Conservation (phyloP, 768 basidiomycete genomes). For the Macrolepiota dolichaula region DNA sequence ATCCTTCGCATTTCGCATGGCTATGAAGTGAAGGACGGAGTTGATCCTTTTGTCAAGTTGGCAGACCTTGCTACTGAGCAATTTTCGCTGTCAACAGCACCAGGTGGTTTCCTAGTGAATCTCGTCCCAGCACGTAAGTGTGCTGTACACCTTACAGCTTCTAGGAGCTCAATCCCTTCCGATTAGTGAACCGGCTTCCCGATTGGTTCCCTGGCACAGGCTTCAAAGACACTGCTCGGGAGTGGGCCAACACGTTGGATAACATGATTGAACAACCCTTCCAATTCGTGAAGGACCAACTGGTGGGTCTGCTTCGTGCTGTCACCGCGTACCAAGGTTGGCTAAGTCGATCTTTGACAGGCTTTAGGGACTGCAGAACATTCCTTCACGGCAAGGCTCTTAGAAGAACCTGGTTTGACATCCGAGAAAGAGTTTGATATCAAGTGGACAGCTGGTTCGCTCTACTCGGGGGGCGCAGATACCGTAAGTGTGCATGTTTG, state of each 20-base stretch:
- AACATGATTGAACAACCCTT: constrained; percentile 46
- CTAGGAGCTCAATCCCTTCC: not conserved
- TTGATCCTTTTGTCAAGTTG: constrained; percentile 36
- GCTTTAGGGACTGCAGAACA: constrained; percentile 27
- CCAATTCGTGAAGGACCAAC: constrained; percentile 37
- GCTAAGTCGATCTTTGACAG: constrained; percentile 12
- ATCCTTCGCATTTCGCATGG: constrained; percentile 44
- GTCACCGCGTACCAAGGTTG: not conserved
- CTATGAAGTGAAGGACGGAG: constrained; percentile 33
- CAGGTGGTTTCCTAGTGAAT: constrained; percentile 46
- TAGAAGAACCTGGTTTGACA: constrained; percentile 26
- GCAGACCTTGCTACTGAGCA: constrained; percentile 36
- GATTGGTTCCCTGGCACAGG: constrained; percentile 58
- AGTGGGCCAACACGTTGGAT: constrained; percentile 39
- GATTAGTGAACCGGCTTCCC: constrained; percentile 43
- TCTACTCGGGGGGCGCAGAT: constrained; percentile 47
- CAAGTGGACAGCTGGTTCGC: constrained; percentile 43
- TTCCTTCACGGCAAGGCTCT: constrained; percentile 30
- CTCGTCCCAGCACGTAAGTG: constrained; percentile 41
- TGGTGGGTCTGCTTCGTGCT: constrained; percentile 28
- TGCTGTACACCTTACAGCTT: not conserved
- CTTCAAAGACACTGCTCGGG: constrained; percentile 45
- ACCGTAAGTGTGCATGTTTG: constrained; percentile 22
- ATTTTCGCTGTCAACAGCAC: constrained; percentile 37
- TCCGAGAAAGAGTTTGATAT: constrained; percentile 32